These are phyloP conservation scores for Tulasnella sp. DNA, from an alignment of 768 basidiomycete genomes.

Conservation along the genomic window DNA sequence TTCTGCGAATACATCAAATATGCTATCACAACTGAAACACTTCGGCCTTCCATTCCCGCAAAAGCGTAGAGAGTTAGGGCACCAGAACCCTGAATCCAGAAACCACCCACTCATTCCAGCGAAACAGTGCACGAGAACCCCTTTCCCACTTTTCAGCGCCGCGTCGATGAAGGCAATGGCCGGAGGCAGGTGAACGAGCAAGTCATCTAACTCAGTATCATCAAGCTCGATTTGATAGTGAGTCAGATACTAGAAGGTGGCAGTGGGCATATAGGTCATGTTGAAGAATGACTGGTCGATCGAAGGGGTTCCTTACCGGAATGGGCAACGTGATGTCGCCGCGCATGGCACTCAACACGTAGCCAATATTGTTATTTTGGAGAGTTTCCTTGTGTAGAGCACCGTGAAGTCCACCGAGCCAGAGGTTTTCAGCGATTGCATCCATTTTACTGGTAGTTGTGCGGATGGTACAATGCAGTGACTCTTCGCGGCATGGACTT, in stretches of 20 bases:
- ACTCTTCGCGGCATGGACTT: neutral
- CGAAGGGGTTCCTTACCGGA: conserved; percentile 52
- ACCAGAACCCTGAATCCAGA: neutral
- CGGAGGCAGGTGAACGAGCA: conserved; percentile 75
- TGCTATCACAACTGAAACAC: conserved; percentile 82
- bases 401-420: conserved; percentile 81
- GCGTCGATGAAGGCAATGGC: conserved; percentile 82
- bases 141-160: conserved; percentile 72
- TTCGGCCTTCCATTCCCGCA: conserved; percentile 60
- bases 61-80: neutral
- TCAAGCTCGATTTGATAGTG: conserved; percentile 79
- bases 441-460: conserved; percentile 55
- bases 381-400: conserved; percentile 66
- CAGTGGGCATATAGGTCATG: conserved; percentile 20
- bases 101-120: conserved; percentile 78
- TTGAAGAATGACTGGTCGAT: conserved; percentile 14
- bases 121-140: conserved; percentile 88
- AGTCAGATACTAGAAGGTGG: conserved; percentile 65
- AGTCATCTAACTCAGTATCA: conserved; percentile 73
- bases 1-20: conserved; percentile 81
- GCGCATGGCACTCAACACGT: conserved; percentile 73
- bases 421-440: conserved; percentile 75
- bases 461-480: neutral
- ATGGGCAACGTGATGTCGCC: conserved; percentile 62
- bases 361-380: conserved; percentile 71